These are phyloP conservation scores for Crucihimalaya himalaica DNA, from an alignment of 345 rosid genomes.

Conservation along the genomic window DNA sequence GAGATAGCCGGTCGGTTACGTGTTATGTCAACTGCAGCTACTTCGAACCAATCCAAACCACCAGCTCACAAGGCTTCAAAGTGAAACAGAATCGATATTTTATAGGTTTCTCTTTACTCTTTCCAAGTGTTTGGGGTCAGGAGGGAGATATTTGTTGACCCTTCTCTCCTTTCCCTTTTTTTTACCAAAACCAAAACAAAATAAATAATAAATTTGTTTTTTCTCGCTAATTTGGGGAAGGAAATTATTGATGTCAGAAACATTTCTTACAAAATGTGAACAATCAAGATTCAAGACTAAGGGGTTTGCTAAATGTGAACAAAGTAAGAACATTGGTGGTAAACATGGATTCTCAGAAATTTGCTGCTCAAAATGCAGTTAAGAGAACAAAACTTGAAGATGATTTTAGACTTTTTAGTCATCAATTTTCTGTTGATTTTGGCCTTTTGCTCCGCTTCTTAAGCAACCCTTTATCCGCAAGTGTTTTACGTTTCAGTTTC, in stretches of 20 bases:
- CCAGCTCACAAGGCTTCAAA: conserved; percentile 57
- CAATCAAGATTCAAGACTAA: background rate
- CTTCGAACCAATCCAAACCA: conserved; percentile 56
- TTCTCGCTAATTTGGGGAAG: background rate
- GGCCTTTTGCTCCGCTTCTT: conserved; percentile 43
- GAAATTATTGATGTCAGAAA: background rate
- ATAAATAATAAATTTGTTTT: conserved; percentile 26
- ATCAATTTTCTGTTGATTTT: conserved; percentile 38
- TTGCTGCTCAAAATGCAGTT: conserved; percentile 14
- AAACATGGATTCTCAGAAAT: conserved; percentile 16
- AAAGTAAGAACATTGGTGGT: background rate
- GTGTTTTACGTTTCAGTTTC: conserved; percentile 61
- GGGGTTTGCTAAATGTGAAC: background rate
- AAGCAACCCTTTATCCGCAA: conserved; percentile 64
- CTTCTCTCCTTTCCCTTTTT: conserved; percentile 39
- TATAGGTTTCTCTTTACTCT: conserved; percentile 9
- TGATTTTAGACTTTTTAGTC: conserved; percentile 21
- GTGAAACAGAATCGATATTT: conserved; percentile 24
- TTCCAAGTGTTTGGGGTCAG: conserved; percentile 32
- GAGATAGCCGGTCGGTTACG: conserved; percentile 70
- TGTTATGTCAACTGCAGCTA: conserved; percentile 61
- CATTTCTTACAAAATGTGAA: conserved; percentile 5
- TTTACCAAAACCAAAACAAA: conserved; percentile 19
- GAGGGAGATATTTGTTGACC: conserved; percentile 45
- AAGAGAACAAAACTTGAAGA: conserved; percentile 30